Evolutionary conservation across 148 eudicot species (phyloP).

Genomic region (Dysphania ambrosioides): DNA sequence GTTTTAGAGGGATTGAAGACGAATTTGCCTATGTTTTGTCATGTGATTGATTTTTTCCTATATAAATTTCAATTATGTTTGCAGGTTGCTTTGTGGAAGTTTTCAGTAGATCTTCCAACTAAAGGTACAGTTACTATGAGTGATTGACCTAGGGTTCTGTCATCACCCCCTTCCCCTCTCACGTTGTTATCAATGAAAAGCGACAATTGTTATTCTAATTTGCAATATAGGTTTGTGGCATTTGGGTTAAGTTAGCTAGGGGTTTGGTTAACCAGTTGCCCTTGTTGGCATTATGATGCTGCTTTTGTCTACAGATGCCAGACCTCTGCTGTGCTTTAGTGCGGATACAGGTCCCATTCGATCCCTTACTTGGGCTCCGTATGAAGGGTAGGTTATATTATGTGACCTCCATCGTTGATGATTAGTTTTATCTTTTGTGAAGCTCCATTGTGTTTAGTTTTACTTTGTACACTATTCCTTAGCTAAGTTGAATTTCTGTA

Average conservation of each 20-base stretch:
- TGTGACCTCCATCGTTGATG: neutral
- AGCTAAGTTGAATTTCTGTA: too few species aligned
- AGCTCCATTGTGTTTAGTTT: neutral
- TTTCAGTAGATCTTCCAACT: conserved; percentile 43
- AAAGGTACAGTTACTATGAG: conserved; percentile 46
- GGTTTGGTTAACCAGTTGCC: neutral
- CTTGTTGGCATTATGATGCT: conserved; percentile 6
- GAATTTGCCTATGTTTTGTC: neutral
- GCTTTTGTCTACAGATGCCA: conserved; percentile 51
- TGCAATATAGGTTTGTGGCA: neutral
- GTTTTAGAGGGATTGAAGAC: neutral
- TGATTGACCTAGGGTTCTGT: neutral
- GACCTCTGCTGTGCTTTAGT: conserved; percentile 77
- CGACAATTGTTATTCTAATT: neutral
- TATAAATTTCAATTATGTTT: conserved; percentile 7
- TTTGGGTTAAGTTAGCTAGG: neutral
- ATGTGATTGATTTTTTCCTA: neutral
- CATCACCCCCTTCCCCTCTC: conserved; percentile 6
- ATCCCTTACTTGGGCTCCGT: conserved; percentile 87
- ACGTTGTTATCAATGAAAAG: neutral
- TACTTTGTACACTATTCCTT: neutral
- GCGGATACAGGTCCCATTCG: conserved; percentile 90
- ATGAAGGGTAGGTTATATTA: conserved; percentile 53
- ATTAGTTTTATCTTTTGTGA: conserved; percentile 6
- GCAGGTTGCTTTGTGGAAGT: conserved; percentile 97